These are phyloP conservation scores for Coccomyxa subellipsoidea DNA, from an alignment of 163 green algal species.

Conservation along the genomic window DNA sequence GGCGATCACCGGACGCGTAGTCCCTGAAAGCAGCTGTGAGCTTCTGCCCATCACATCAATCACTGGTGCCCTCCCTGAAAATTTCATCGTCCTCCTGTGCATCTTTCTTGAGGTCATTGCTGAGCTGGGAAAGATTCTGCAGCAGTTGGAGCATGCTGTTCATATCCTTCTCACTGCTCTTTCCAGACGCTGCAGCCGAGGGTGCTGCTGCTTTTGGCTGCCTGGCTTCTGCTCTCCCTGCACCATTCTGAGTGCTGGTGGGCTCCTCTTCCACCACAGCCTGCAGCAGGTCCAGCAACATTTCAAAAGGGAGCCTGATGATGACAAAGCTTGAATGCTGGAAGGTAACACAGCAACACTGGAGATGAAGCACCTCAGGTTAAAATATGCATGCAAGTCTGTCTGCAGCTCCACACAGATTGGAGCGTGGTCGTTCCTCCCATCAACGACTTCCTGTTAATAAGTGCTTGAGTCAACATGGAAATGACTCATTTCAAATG, in stretches of 20 bases:
- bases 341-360: not conserved
- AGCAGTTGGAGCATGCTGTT: not conserved
- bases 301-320: too few relatives aligned
- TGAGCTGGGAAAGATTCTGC: not conserved
- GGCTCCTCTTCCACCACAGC: not conserved
- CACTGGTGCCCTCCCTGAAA: not conserved
- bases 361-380: too few relatives aligned
- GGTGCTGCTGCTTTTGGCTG: not conserved
- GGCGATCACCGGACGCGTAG: too few relatives aligned
- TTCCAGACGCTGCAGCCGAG: not conserved
- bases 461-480: not conserved
- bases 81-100: slow-evolving; percentile 9
- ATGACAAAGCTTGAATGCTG: not conserved
- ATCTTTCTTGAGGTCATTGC: not conserved
- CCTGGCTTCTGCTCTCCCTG: not conserved
- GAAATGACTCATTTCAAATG: not conserved
- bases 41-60: not conserved
- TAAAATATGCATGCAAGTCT: too few relatives aligned
- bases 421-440: not conserved
- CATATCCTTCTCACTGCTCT: not conserved
- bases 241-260: not conserved
- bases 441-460: not conserved
- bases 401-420: too few relatives aligned
- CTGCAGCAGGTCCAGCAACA: too few relatives aligned
- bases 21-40: not conserved